Conservation (phyloP, 208 protist genomes). For the Acanthamoeba triangularis region DNA sequence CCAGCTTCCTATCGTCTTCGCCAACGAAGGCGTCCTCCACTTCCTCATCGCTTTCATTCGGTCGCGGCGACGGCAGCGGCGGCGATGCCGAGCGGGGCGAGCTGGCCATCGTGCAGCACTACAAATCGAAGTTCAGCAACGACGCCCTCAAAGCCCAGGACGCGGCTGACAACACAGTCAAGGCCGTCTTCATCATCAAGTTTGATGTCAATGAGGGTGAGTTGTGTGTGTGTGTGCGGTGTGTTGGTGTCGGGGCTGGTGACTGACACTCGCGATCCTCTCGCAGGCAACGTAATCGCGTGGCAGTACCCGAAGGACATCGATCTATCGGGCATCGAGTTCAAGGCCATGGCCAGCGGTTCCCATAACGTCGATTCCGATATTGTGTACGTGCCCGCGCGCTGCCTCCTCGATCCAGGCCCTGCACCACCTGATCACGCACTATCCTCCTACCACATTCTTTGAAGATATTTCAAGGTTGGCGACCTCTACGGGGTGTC, state of each 20-base stretch:
- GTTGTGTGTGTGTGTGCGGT: background rate
- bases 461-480: conserved; percentile 5
- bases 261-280: background rate
- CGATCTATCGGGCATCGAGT: conserved; percentile 60
- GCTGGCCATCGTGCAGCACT: conserved; percentile 57
- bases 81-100: background rate
- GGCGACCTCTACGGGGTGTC: conserved; percentile 35
- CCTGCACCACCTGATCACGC: background rate
- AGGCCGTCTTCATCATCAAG: conserved; percentile 39
- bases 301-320: conserved; percentile 71
- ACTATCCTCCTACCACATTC: too few species aligned
- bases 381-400: background rate
- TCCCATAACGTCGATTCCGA: conserved; percentile 26
- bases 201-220: conserved; percentile 54
- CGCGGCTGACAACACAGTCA: conserved; percentile 2
- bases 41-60: background rate
- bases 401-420: background rate
- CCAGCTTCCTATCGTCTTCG: background rate
- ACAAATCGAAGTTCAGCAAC: background rate
- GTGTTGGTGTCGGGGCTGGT: background rate
- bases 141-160: background rate
- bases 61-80: background rate
- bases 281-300: conserved; percentile 51
- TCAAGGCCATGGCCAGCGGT: conserved; percentile 75
- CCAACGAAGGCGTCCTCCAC: background rate